These are phyloP conservation scores for Xerocomellus chrysenteron DNA, from an alignment of 768 basidiomycete species.

Conservation along the genomic window DNA sequence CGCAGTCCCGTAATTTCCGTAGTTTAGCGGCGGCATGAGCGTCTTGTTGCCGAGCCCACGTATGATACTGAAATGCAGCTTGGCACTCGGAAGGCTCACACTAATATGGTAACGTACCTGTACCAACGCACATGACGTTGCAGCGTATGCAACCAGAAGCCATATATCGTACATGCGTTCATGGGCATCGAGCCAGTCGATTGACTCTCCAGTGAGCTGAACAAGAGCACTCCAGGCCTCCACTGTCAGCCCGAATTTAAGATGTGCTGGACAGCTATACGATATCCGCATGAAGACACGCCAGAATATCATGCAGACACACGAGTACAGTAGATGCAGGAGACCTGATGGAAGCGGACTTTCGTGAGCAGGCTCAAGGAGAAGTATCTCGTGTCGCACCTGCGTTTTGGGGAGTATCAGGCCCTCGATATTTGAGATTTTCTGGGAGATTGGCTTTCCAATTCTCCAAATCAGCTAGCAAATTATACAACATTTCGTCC, in stretches of 20 bases:
- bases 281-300: slow-evolving; percentile 98
- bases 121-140: slow-evolving; percentile 85
- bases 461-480: slow-evolving; percentile 63
- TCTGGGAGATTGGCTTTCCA: slow-evolving; percentile 83
- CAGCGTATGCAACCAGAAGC: slow-evolving; percentile 83
- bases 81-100: neutral
- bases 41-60: slow-evolving; percentile 85
- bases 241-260: slow-evolving; percentile 81
- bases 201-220: slow-evolving; percentile 69
- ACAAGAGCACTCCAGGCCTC: slow-evolving; percentile 79
- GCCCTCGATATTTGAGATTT: slow-evolving; percentile 73
- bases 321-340: slow-evolving; percentile 83
- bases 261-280: slow-evolving; percentile 85
- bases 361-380: slow-evolving; percentile 2
- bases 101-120: slow-evolving; percentile 56
- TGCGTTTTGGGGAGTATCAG: slow-evolving; percentile 60
- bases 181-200: slow-evolving; percentile 87
- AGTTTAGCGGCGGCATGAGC: slow-evolving; percentile 70
- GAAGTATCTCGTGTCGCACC: slow-evolving; percentile 44
- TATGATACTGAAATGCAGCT: slow-evolving; percentile 70
- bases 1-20: slow-evolving; percentile 78
- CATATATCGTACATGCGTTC: slow-evolving; percentile 84
- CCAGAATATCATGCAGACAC: slow-evolving; percentile 96
- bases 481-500: slow-evolving; percentile 69
- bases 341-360: slow-evolving; percentile 51